Evolutionary conservation across 345 rosid species (phyloP), one percentile per base, ranked within the genome.

Genomic region (Hirschfeldia incana): DNA sequence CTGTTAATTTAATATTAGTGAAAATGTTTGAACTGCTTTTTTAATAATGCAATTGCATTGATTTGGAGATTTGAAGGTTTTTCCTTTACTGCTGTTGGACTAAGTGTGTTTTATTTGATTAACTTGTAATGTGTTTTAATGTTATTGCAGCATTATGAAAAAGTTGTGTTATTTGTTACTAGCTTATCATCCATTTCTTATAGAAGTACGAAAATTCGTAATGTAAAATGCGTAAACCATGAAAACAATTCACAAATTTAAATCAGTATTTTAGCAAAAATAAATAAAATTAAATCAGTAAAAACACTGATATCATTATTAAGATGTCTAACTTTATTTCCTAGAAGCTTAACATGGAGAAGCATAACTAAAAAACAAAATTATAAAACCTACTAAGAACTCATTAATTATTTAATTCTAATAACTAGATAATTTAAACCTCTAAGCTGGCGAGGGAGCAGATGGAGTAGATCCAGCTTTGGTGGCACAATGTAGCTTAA

Each of bases 381-480:
- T 34, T 9, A 3, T 58, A 62, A 62, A 30, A 62, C 11, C 42
- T 2, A 63, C 3, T 16, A 7, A 44, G 27, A 70, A 62, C 64
- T 30, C 49, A 76, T 30, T 44, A 36, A 36, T 66, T 28, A 4
- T n/a, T 21, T 21, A 67, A 12, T 49, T 30, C 30, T 75, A 63
- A 27, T 12, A 67, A 44, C 17, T 33, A 77, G 1, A 1, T 16
- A 36, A 70, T 21, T 21, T 21, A 21, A 36, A 39, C 12, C 21
- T 27, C 72, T 77, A 78, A 72, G 77, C 77, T 0, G 73, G 81
- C 0, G 81, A 66, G 26, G 81, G 81, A 78, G 81, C 67, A 6
- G 77, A 65, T 0, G 81, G 73, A 42, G 71, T 70, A 39, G 81
- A 32, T 16, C 8, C 60, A 37, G 73, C 30, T 67, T 78, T 78